These are phyloP conservation scores for Phytophthora ohioensis DNA, from an alignment of 352 stramenopile genomes.

Conservation along the genomic window DNA sequence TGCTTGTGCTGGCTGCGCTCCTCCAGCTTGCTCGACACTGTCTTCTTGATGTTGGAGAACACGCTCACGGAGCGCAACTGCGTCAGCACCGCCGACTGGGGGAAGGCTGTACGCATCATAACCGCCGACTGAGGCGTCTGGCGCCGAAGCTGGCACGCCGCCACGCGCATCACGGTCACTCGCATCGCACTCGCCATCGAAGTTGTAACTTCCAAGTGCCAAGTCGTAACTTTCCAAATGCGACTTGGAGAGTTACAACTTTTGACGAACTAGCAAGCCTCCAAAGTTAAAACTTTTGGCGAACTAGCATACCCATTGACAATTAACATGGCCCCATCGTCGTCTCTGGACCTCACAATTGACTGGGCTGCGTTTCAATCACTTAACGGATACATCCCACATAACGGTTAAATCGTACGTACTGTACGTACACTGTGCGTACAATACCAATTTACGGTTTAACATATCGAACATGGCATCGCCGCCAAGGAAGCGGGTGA, in stretches of 20 bases:
- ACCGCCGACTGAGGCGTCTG: slow-evolving; percentile 16
- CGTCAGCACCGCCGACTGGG: slow-evolving; percentile 37
- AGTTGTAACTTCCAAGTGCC: no score
- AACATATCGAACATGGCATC: not conserved
- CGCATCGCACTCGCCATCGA: slow-evolving; percentile 33
- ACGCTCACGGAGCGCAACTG: slow-evolving; percentile 69
- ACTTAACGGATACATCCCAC: not conserved
- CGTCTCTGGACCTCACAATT: no score
- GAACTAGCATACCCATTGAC: no score
- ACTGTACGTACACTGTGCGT: no score
- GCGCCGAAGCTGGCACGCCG: slow-evolving; percentile 39
- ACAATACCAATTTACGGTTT: no score
- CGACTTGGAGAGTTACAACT: no score
- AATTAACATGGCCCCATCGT: no score
- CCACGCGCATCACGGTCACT: slow-evolving; percentile 44
- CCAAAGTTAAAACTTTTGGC: no score
- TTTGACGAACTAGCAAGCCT: no score
- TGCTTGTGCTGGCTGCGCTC: slow-evolving; percentile 85
- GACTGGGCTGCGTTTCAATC: no score
- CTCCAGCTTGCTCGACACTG: slow-evolving; percentile 79
- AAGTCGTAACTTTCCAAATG: no score
- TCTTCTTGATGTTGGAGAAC: slow-evolving; percentile 78
- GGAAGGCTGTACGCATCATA: slow-evolving; percentile 1
- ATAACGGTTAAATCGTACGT: no score
- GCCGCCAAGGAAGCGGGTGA: slow-evolving; percentile 19